Conservation (phyloP, 352 stramenopile species). For the Globisporangium spinosum region DNA sequence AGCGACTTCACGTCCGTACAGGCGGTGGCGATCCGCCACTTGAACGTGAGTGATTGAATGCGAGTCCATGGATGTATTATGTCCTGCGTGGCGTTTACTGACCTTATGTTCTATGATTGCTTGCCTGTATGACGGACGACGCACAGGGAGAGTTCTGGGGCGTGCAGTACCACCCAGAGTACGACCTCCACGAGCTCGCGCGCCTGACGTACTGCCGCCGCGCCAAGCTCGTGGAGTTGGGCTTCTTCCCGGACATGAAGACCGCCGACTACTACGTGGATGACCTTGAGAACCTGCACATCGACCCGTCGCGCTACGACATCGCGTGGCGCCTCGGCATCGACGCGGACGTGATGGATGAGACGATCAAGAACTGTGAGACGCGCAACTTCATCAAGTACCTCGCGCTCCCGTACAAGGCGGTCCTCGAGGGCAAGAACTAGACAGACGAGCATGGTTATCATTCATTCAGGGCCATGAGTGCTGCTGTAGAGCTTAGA, state of each 20-base stretch:
- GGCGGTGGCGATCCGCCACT: constrained; percentile 64
- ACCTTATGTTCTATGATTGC: not conserved
- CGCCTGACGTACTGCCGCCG: constrained; percentile 68
- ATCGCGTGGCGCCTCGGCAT: constrained; percentile 76
- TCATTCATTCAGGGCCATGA: not conserved
- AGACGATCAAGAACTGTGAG: constrained; percentile 72
- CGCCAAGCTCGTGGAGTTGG: constrained; percentile 57
- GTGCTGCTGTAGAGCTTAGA: too few species aligned
- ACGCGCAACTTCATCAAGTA: constrained; percentile 86
- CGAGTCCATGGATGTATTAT: not conserved
- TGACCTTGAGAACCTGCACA: constrained; percentile 70
- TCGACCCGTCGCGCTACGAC: constrained; percentile 66
- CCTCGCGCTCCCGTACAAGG: constrained; percentile 73
- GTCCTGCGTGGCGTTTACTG: constrained; percentile 2
- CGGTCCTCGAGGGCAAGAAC: constrained; percentile 29
- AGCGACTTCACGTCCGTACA: constrained; percentile 76
- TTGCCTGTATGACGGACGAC: constrained; percentile 11
- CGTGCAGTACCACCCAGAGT: constrained; percentile 85
- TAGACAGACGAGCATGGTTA: not conserved
- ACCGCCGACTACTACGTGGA: constrained; percentile 68
- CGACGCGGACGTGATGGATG: constrained; percentile 79
- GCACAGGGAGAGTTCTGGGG: constrained; percentile 70
- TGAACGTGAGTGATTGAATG: constrained; percentile 31
- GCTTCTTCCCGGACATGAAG: constrained; percentile 72
- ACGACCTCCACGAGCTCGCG: constrained; percentile 78